Percentiles rank a stretch among this genome's conserved stretches.
Evolutionary conservation across 495 filamentous ascomycete genomes (phyloP).

Genomic region (Bacidia gigantensis): DNA sequence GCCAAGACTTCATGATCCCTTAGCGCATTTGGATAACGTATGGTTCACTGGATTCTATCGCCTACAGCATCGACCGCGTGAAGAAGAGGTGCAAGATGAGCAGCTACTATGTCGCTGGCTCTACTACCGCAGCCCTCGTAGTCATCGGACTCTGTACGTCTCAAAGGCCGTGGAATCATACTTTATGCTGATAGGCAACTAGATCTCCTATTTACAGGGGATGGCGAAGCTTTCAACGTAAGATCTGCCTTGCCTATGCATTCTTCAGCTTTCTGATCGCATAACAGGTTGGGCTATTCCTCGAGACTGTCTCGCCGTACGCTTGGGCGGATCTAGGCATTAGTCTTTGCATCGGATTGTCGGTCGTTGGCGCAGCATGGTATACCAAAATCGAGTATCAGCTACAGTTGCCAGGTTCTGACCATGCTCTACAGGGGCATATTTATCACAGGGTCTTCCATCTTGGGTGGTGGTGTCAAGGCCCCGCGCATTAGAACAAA

Average conservation of each 20-base stretch:
- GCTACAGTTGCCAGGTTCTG: background rate
- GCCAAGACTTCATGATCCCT: conserved; percentile 4
- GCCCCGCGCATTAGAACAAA: conserved; percentile 96
- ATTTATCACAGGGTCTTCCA: conserved; percentile 97
- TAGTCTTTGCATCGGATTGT: conserved; percentile 85
- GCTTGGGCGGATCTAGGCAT: conserved; percentile 88
- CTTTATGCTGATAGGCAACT: conserved; percentile 26
- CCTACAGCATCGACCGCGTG: too few species aligned
- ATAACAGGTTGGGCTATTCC: conserved; percentile 73
- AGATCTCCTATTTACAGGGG: conserved; percentile 98
- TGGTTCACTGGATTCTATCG: background rate
- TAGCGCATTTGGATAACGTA: background rate
- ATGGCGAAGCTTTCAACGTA: conserved; percentile 95
- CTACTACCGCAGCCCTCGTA: conserved; percentile 54
- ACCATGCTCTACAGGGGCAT: conserved; percentile 61
- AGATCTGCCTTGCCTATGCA: conserved; percentile 17
- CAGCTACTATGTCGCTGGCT: conserved; percentile 52
- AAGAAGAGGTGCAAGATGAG: conserved; percentile 26
- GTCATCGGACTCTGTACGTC: conserved; percentile 78
- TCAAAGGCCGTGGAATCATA: conserved; percentile 21
- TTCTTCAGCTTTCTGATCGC: conserved; percentile 18
- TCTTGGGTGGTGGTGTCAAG: conserved; percentile 89
- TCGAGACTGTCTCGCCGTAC: conserved; percentile 87
- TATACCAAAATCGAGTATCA: conserved; percentile 30
- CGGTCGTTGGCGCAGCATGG: conserved; percentile 95